A percentile compares a stretch with the other conserved stretches of the same genome.
Conservation (phyloP, 176 grass and related monocot species). For the Oryza punctata region DNA sequence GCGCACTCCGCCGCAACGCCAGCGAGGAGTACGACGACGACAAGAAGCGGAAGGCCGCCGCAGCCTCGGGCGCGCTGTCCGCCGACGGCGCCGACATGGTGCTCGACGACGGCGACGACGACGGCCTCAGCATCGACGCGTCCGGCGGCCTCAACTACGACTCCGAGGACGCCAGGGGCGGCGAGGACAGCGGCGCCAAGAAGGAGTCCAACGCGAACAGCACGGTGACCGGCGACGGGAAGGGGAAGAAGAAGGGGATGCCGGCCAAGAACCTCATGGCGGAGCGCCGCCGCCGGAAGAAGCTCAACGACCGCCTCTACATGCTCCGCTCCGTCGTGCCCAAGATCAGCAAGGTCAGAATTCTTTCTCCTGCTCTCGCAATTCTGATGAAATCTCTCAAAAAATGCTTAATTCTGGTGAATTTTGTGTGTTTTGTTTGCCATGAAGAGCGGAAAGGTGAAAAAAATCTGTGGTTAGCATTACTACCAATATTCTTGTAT, state of each 20-base stretch:
- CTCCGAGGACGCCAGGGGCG: constrained; percentile 67
- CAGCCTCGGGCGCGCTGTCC: constrained; percentile 13
- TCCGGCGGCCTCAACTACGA: constrained; percentile 89
- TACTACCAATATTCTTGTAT: background rate
- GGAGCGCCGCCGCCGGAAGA: constrained; percentile 92
- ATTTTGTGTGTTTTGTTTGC: background rate
- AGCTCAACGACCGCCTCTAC: constrained; percentile 98
- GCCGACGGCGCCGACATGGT: constrained; percentile 31
- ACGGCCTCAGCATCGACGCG: constrained; percentile 75
- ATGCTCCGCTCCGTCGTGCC: constrained; percentile 98
- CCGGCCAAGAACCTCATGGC: constrained; percentile 99
- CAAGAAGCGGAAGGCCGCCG: constrained; percentile 65
- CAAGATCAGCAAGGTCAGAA: constrained; percentile 98
- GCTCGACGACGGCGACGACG: constrained; percentile 66
- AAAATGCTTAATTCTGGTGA: background rate
- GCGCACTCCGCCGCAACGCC: constrained; percentile 79
- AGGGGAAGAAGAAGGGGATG: constrained; percentile 91
- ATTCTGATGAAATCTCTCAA: background rate
- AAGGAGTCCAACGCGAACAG: constrained; percentile 86
- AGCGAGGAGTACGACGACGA: constrained; percentile 65
- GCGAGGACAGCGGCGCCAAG: constrained; percentile 66
- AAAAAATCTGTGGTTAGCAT: constrained; percentile 26
- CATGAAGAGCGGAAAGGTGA: background rate
- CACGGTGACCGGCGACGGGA: constrained; percentile 69
- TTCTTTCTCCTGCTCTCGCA: constrained; percentile 22